Evolutionary conservation across 768 basidiomycete species (phyloP), one percentile per base, ranked within the genome.

Genomic region (Mycena indigotica): DNA sequence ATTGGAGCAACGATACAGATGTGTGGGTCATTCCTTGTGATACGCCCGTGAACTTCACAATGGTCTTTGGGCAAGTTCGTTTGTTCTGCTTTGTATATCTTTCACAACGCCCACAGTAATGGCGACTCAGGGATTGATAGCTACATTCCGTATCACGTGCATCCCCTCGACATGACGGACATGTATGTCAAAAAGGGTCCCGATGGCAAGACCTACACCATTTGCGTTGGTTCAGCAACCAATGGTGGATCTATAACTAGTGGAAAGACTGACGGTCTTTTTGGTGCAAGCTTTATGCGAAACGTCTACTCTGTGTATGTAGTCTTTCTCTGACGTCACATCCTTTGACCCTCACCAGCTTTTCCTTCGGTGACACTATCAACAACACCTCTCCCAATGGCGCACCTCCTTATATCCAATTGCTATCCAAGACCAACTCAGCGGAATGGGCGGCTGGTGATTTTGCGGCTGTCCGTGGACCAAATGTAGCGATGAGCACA

Each of bases 101-200:
- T 8, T 23, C 8, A 23, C 41, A 17, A 58, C 17, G 2, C 41
- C 32, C 23, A 10, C 26, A 30, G 25, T 15, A 53, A 55, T 1
- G 60, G 55, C 16, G 51, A 54, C 21, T 44, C 41, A 19, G 41
- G 21, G 15, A 19, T 16, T 12, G 41, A 44, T 19, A 23, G 41
- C 21, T 44, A 44, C n/a, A 21, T 44, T 1, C 28, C 48, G 8
- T 61, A 50, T 23, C 46, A 55, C 21, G 35, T 62, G 0, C 60
- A 62, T 24, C 60, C 60, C n/a, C 60, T 62, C 5, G 60, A 62
- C 44, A 0, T 62, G 30, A 55, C 56, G 4, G 50, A 45, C 4
- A n/a, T 62, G 48, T 1, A 2, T 5, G 32, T 28, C 1, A 25
- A 30, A 19, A 16, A n/a, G 2, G 53, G 53, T 1, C 56, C 60